Conservation (phyloP, 1,284 basidiomycete genomes). For the Flammula alnicola region DNA sequence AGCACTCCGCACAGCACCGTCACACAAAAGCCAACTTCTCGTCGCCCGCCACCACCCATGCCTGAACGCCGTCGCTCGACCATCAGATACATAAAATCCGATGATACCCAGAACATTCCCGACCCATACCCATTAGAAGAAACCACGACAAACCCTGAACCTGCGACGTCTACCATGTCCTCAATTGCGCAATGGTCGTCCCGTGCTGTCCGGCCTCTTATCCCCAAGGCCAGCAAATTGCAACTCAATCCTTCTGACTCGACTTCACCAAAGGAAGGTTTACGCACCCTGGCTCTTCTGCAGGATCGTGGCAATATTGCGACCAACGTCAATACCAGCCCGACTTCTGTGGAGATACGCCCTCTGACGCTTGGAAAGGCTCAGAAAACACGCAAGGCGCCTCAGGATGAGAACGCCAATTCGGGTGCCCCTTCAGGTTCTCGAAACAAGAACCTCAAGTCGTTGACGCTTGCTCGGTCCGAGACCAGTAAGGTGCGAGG, state of each 20-base stretch:
- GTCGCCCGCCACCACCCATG: conserved; percentile 39
- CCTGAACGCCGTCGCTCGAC: conserved; percentile 53
- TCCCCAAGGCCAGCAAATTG: conserved; percentile 53
- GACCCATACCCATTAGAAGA: conserved; percentile 32
- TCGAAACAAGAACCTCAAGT: conserved; percentile 51
- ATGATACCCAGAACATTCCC: conserved; percentile 41
- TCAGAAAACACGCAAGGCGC: conserved; percentile 38
- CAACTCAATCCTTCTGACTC: conserved; percentile 43
- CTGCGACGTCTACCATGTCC: conserved; percentile 37
- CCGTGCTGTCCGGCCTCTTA: conserved; percentile 54
- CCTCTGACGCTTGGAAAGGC: conserved; percentile 62
- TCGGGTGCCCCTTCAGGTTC: conserved; percentile 31
- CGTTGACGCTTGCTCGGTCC: conserved; percentile 59
- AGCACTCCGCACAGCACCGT: conserved; percentile 64
- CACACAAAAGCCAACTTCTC: conserved; percentile 40
- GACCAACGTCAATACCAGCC: conserved; percentile 14
- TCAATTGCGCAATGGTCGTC: conserved; percentile 53
- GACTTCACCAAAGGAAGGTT: conserved; percentile 44
- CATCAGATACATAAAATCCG: conserved; percentile 67
- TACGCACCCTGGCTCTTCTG: conserved; percentile 67
- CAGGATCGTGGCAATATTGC: conserved; percentile 47
- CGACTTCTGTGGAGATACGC: conserved; percentile 39
- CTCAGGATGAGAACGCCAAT: conserved; percentile 54
- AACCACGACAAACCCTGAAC: conserved; percentile 27
- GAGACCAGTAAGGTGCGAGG: conserved; percentile 65